Base-by-base conservation (phyloP, 164 flowering plant species). In the Dillenia turbinata region DNA sequence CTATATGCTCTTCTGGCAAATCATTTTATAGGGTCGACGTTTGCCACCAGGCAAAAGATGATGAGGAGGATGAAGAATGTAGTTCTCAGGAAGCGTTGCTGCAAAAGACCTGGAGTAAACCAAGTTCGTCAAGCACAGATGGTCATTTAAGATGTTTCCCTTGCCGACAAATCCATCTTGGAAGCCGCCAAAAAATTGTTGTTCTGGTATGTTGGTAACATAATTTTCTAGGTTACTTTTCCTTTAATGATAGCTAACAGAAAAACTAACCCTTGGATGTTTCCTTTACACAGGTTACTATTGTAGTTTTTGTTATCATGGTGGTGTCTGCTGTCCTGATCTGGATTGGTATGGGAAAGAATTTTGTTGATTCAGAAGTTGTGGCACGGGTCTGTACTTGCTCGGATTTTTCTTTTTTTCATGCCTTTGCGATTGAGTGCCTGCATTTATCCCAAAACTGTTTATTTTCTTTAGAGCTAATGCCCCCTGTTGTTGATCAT, bases 41-140 rank as follows among this genome's bases (percentile, higher is more conserved):
- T 63, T 89, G 97, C 83, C 98, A 93, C 78, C 97, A 88, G 74
- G 71, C 86, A 69, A 77, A 74, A 75, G 94, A 90, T 69, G 92
- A 87, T 47, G 86, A 89, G 50, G 96, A 92, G 47, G 95, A 92
- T 55, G 96, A 85, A 55, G 93, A 78, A 40, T 57, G 59, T 65
- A 68, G 79, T 66, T 59, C 67, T 61, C 75, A 54, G n/a, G 85
- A 85, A 72, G 69, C 78, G 49, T 73, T 92, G 66, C 61, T 90
- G 69, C 85, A 82, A 24, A 85, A 73, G 71, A 59, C 70, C 50
- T 56, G 47, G 54, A 72, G 58, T 59, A 68, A 67, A 54, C 65
- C 79, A n/a, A 71, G 69, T 61, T 64, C 75, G 59, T 45, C 77
- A 43, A 70, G 65, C 40, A 45, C 62, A 33, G 83, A 78, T 47